These are phyloP conservation scores for Raffaelea albimanens DNA, from an alignment of 2,329 filamentous ascomycete species.

Conservation along the genomic window DNA sequence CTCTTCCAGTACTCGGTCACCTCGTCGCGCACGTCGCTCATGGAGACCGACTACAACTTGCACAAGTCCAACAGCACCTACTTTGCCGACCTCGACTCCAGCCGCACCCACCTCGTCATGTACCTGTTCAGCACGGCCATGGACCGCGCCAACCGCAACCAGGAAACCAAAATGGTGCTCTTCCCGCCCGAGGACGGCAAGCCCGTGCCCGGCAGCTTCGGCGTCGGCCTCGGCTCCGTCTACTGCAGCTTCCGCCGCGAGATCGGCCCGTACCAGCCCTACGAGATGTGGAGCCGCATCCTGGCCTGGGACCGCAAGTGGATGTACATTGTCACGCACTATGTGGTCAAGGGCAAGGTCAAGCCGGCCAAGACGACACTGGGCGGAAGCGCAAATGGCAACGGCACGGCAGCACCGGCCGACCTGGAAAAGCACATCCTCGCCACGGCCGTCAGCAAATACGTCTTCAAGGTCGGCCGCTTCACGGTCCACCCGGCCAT, in stretches of 20 bases:
- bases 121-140: slow-evolving; percentile 55
- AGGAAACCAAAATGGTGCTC: slow-evolving; percentile 37
- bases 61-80: slow-evolving; percentile 54
- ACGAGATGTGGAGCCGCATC: slow-evolving; percentile 65
- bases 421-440: slow-evolving; percentile 55
- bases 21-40: slow-evolving; percentile 19
- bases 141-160: slow-evolving; percentile 39
- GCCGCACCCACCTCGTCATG: slow-evolving; percentile 70
- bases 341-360: slow-evolving; percentile 53
- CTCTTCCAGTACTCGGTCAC: slow-evolving; percentile 28
- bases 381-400: slow-evolving; percentile 27
- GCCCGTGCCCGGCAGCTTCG: slow-evolving; percentile 43
- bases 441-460: slow-evolving; percentile 67
- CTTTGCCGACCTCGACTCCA: slow-evolving; percentile 77
- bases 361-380: slow-evolving; percentile 43
- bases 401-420: slow-evolving; percentile 13
- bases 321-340: slow-evolving; percentile 68
- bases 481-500: slow-evolving; percentile 78
- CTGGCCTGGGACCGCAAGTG: slow-evolving; percentile 74
- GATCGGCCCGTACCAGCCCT: slow-evolving; percentile 58
- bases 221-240: slow-evolving; percentile 63
- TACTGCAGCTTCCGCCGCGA: slow-evolving; percentile 66
- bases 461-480: slow-evolving; percentile 73
- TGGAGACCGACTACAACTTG: slow-evolving; percentile 30
- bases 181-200: slow-evolving; percentile 25